Conservation (phyloP, 2,329 filamentous ascomycete species). For the Bretziella fagacearum region DNA sequence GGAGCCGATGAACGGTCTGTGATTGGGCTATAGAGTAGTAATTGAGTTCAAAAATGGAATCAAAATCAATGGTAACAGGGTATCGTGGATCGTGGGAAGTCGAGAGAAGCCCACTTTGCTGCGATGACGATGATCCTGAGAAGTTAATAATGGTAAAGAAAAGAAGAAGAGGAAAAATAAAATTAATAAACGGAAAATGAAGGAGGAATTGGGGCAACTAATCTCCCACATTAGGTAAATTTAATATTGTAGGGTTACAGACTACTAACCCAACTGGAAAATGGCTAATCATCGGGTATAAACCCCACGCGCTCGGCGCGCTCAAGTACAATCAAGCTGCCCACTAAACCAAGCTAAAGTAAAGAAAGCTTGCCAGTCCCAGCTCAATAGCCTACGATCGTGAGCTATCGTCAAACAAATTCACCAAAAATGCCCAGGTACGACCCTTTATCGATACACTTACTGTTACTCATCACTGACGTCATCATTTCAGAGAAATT, state of each 20-base stretch:
- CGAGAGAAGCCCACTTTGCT: too few relatives aligned
- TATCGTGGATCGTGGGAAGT: too few relatives aligned
- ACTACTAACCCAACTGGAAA: not conserved
- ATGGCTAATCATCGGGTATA: not conserved
- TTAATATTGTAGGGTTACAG: not conserved
- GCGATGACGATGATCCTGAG: too few relatives aligned
- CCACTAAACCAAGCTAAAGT: not conserved
- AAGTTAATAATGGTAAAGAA: too few relatives aligned
- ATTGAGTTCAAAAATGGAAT: too few relatives aligned
- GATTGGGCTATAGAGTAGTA: too few relatives aligned
- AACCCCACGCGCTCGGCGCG: not conserved
- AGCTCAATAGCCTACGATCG: slow-evolving; percentile 1
- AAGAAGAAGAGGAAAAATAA: too few relatives aligned
- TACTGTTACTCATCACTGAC: slow-evolving; percentile 5
- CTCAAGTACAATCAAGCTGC: too few relatives aligned
- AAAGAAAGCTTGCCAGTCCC: not conserved
- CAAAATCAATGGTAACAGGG: too few relatives aligned
- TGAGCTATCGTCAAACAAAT: not conserved
- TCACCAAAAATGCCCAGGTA: slow-evolving; percentile 16
- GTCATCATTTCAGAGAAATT: slow-evolving; percentile 54
- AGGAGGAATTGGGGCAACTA: too few relatives aligned
- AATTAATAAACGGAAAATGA: too few relatives aligned
- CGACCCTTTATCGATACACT: not conserved
- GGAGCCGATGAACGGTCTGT: too few relatives aligned
- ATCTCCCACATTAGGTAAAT: not conserved